Base-by-base conservation (phyloP, 1,284 basidiomycete species). In the Sutorius eximius region DNA sequence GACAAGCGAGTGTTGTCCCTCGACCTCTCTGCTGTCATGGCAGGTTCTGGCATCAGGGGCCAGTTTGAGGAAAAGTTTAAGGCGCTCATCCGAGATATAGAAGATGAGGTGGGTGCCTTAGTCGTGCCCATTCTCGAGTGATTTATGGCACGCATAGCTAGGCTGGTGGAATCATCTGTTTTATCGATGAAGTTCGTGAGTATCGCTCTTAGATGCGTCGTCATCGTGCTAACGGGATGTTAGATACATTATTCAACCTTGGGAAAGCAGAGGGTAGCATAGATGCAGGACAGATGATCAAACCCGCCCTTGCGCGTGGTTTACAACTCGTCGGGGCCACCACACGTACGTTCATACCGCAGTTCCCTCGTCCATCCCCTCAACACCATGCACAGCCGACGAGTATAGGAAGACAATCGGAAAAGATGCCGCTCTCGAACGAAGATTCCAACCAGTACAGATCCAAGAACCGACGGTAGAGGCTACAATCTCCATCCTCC, bases 41-140 rank as follows among this genome's bases (percentile, higher is more conserved):
- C 90, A 13, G 93, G 93, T 3, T 91, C 93, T 0, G 92, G 91
- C 0, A 87, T 95, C 45, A 84, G 93, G 32, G 95, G 94, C 2
- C 87, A 92, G 58, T 96, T 96, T 57, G 94, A 97, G 64, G 91
- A 92, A 69, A 93, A 93, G 64, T 94, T 96, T 80, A 94, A 93
- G 69, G 85, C 83, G 0, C 76, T 95, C 7, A 77, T 96, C 29
- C 82, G 82, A 40, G 94, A 97, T 66, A 94, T 97, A 56, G 91
- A 95, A 65, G 90, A 87, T 13, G 86, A 91, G 73, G 85, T 85
- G 57, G 61, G 79, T 36, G 56, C 27, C 52, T 30, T 12, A 40
- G 18, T 49, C 30, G 20, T 10, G 29, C n/a, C 8, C 42, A 6
- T 36, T 8, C 48, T 36, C 11, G 55, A 38, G 16, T 37, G 33